Evolutionary conservation across 2,329 filamentous ascomycete genomes (phyloP), one percentile per base, ranked within the genome.

Genomic region (Pseudogymnoascus sp.): DNA sequence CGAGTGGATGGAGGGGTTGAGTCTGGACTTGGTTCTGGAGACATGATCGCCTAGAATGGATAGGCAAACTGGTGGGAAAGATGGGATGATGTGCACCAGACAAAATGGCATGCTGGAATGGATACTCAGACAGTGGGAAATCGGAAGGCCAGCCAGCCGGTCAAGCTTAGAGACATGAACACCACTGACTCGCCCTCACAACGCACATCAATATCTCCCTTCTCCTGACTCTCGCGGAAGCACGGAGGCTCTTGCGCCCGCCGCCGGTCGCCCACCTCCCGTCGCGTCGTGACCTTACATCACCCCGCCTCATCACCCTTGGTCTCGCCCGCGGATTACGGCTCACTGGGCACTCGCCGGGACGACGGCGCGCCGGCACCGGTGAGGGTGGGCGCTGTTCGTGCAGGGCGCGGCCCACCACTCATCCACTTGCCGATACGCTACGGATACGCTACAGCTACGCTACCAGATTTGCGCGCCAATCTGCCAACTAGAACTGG

Each of bases 151-250:
- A 33, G 26, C 1, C 3, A 55, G 45, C 45, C 45, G 31, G 45
- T 33, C 26, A 55, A 33, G n/a, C 26, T 12, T 4, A 33, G 45
- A 55, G 45, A 55, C 45, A 31, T 4, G n/a, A 33, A 12, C n/a
- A 7, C n/a, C 6, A 33, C 45, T 55, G 45, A 55, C 45, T 55
- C 45, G 45, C 45, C 45, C 26, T 55, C 26, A 26, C 45, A 55
- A 26, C 26, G 26, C 45, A 55, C 45, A 55, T 55, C 45, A 55
- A 55, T 55, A 11, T 4, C 11, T 6, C 26, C 45, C 45, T n/a
- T 52, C 45, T 55, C 45, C 45, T 55, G 45, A 55, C 26, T 55
- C 45, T 55, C 45, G 45, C 6, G 45, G 45, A 52, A 52, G 45
- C 45, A 52, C 14, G 26, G 45, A 31, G 45, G 12, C 14, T 52